These are phyloP conservation scores for Alternaria sp. DNA, from an alignment of 2,329 filamentous ascomycete species.

Conservation along the genomic window DNA sequence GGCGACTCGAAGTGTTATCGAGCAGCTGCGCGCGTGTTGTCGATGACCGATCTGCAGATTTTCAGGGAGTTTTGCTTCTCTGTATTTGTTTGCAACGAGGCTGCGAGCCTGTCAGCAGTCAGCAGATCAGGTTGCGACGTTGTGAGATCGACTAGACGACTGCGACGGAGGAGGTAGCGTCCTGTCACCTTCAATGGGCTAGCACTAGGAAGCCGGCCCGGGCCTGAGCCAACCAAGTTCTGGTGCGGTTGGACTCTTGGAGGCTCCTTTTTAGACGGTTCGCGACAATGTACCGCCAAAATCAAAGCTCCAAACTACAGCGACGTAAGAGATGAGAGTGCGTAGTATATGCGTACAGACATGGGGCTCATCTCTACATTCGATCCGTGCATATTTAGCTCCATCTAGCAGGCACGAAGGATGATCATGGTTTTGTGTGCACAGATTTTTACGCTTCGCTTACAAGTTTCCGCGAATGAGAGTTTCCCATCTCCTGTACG, in stretches of 20 bases:
- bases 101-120: background rate
- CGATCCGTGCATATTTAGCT: constrained; percentile 6
- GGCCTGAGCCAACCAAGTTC: background rate
- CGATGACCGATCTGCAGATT: constrained; percentile 1
- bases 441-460: constrained; percentile 6
- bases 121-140: background rate
- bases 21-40: background rate
- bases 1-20: background rate
- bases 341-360: background rate
- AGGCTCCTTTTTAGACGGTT: background rate
- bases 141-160: background rate
- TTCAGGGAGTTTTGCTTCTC: background rate
- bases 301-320: background rate
- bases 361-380: background rate
- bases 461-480: constrained; percentile 7
- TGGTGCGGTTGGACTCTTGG: background rate
- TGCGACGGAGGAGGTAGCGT: constrained; percentile 4
- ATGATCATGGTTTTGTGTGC: constrained; percentile 5
- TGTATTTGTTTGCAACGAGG: background rate
- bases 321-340: background rate
- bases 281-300: background rate
- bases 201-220: constrained; percentile 8
- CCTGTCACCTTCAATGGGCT: background rate
- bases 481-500: constrained; percentile 4
- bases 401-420: background rate